A percentile compares a stretch with the other conserved stretches of the same genome.
Evolutionary conservation across 768 basidiomycete species (phyloP).

Genomic region (Galerina marginata): DNA sequence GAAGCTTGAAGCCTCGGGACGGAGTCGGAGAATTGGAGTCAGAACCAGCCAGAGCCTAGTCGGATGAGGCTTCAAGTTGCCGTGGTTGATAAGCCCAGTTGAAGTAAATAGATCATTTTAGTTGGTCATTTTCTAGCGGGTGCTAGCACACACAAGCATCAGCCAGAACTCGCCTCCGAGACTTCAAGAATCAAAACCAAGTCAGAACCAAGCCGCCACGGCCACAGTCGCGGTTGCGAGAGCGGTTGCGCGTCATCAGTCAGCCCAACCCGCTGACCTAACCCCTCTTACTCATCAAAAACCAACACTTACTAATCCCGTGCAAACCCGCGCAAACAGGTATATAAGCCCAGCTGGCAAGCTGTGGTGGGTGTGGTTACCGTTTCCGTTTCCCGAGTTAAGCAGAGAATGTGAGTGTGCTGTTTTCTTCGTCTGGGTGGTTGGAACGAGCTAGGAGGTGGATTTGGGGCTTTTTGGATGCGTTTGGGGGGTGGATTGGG

Average conservation of each 20-base stretch:
- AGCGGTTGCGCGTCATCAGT: background rate
- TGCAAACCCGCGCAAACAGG: conserved; percentile 9
- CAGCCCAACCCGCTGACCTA: background rate
- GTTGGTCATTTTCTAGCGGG: too few species aligned
- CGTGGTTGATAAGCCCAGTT: too few species aligned
- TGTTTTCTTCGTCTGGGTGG: background rate
- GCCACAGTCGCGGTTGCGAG: background rate
- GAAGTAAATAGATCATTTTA: too few species aligned
- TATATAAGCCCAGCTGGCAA: conserved; percentile 1
- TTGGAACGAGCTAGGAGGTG: background rate
- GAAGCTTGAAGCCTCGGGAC: too few species aligned
- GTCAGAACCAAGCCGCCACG: too few species aligned
- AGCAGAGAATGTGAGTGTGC: conserved; percentile 27
- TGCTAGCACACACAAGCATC: too few species aligned
- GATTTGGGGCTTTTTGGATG: conserved; percentile 1
- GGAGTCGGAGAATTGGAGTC: too few species aligned
- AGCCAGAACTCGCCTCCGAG: too few species aligned
- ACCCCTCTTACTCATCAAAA: conserved; percentile 1
- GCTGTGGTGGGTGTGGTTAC: background rate
- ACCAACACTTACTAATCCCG: background rate
- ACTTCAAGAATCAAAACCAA: too few species aligned
- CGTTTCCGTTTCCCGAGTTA: conserved; percentile 2
- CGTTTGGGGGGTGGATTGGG: conserved; percentile 16
- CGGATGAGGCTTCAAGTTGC: too few species aligned
- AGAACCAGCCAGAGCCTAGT: too few species aligned